Base-by-base conservation (phyloP, 2,329 filamentous ascomycete species). In the Stenocarpella maydis region DNA sequence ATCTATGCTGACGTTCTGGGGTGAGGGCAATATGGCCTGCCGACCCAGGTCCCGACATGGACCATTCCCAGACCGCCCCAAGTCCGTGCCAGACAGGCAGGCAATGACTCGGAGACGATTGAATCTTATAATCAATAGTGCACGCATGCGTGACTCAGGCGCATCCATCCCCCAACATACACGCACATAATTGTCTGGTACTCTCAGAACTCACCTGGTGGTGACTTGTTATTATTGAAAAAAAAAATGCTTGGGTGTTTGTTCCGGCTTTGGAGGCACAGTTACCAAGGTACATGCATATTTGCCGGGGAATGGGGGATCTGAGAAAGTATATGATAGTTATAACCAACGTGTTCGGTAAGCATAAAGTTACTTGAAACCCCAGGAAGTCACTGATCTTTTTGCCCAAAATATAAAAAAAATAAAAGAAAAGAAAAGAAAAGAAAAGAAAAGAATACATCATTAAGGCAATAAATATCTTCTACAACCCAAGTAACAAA, bases 81-180 rank as follows among this genome's bases (percentile, higher is more conserved):
- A 45, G 41, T 47, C 24, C 41, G 58, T 10, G 41, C 58, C 26
- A 19, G 58, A 47, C n/a, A n/a, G n/a, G 6, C 28, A 31, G 58
- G 53, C 34, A 61, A 61, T 61, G 58, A 61, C 58, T 61, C 58
- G 58, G 41, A 37, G 58, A 24, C 5, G 10, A 61, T 61, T 41
- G 58, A 61, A 47, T 34, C 58, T 61, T 61, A 47, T 61, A 24
- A 28, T 47, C 26, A 31, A 34, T 61, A 45, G 58, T 47, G 41
- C 58, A 24, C 19, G 24, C 41, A 14, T 37, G n/a, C 58, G 24
- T 43, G 58, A 61, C 58, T 61, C 58, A 61, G 58, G 41, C 26
- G 47, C 58, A 21, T 12, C 6, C 53, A 21, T 4, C 14, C 37
- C 19, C n/a, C 49, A 2, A 6, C 3, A 10, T 17, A 10, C 15